Conservation (phyloP, 1,139 yeast genomes). For the Meyerozyma carpophila region DNA sequence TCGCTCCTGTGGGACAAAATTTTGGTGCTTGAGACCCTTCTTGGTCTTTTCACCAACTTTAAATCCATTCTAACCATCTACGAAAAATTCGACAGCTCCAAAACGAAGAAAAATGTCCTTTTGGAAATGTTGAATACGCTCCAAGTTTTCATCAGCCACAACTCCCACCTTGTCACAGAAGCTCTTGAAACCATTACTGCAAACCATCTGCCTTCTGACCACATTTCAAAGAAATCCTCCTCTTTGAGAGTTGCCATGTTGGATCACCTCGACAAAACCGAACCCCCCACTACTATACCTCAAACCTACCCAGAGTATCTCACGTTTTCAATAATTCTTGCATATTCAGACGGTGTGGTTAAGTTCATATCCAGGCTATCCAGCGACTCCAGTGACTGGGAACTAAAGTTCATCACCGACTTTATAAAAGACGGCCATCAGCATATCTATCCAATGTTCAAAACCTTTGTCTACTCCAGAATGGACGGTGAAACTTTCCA, state of each 20-base stretch:
- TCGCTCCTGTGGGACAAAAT: slow-evolving; percentile 59
- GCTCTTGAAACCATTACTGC: slow-evolving; percentile 19
- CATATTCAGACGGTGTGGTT: slow-evolving; percentile 67
- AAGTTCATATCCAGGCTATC: slow-evolving; percentile 44
- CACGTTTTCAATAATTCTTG: slow-evolving; percentile 47
- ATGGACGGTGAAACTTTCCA: slow-evolving; percentile 67
- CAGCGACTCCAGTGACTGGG: slow-evolving; percentile 16
- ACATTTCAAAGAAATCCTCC: slow-evolving; percentile 12
- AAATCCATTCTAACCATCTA: slow-evolving; percentile 48
- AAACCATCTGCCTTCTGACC: neutral
- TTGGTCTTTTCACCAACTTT: slow-evolving; percentile 54
- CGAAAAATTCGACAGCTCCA: slow-evolving; percentile 56
- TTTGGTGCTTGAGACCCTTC: slow-evolving; percentile 67
- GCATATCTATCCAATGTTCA: slow-evolving; percentile 42
- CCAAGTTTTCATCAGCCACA: slow-evolving; percentile 17
- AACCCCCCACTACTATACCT: slow-evolving; percentile 60
- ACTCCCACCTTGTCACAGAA: slow-evolving; percentile 31
- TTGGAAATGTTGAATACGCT: slow-evolving; percentile 52
- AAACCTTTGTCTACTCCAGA: slow-evolving; percentile 54
- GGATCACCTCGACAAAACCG: slow-evolving; percentile 73
- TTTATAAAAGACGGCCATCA: slow-evolving; percentile 42
- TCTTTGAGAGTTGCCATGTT: slow-evolving; percentile 53
- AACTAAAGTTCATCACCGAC: slow-evolving; percentile 33
- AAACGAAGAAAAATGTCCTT: slow-evolving; percentile 54
- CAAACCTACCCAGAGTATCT: slow-evolving; percentile 58